Conservation (phyloP, 306 rosid species). For the Vigna trinervia region DNA sequence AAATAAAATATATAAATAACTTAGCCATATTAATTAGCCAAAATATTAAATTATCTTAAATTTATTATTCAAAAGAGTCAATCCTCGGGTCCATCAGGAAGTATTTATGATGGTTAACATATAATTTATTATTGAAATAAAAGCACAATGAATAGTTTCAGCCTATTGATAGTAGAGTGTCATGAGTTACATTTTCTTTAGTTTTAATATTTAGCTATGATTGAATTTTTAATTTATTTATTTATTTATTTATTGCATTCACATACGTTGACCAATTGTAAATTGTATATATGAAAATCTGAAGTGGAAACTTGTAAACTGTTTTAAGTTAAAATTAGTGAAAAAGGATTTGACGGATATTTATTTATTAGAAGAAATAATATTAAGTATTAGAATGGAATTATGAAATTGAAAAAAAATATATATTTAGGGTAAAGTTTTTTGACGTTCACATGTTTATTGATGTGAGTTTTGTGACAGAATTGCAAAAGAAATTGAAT, state of each 20-base stretch:
- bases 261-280: background rate
- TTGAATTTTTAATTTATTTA: background rate
- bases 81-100: background rate
- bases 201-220: background rate
- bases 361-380: too few species aligned
- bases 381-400: too few species aligned
- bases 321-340: too few species aligned
- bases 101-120: background rate
- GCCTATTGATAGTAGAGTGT: background rate
- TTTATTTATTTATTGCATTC: background rate
- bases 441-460: conserved; percentile 35
- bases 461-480: conserved; percentile 1
- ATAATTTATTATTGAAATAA: background rate
- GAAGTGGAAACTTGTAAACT: too few species aligned
- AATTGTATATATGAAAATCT: background rate
- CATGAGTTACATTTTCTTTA: background rate
- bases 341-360: too few species aligned
- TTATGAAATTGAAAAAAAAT: too few species aligned
- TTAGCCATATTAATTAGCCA: too few species aligned
- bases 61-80: background rate
- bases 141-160: background rate
- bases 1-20: too few species aligned
- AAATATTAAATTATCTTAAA: background rate
- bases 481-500: conserved; percentile 43
- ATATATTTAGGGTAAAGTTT: background rate